Evolutionary conservation across 1,284 basidiomycete genomes (phyloP), one percentile per base, ranked within the genome.

Genomic region (Boletus mariae): DNA sequence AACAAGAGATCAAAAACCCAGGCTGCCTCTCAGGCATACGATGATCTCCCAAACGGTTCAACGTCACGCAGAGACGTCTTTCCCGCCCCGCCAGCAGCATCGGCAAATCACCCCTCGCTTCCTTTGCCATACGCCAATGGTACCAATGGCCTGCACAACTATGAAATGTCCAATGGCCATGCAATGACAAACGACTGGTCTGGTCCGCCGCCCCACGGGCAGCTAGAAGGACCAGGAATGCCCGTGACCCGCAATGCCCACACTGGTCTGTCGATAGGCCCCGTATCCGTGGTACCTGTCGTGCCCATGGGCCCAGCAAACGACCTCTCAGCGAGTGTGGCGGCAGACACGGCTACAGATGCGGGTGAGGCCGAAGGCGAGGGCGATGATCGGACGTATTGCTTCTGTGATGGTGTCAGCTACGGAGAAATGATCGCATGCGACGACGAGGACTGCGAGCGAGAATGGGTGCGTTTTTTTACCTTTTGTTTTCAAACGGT

Each of bases 351-450:
- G 5, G 59, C 61, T 2, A 71, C 73, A 0, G 73, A 74, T 42
- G 74, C 62, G 5, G 75, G 70, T 4, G 64, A 72, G 25, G 73
- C 67, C 1, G 77, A 80, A 20, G 82, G 74, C 13, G 82, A 82
- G 48, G 84, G 76, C 20, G 90, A 92, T 59, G 80, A 82, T 53
- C 83, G 78, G 60, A 79, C 81, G 20, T 99, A 98, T 71, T 99
- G 95, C 71, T 83, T 88, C 74, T 98, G 95, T 70, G 80, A 92
- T 58, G 80, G 87, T 25, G 80, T 87, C 52, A 93, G 91, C 66
- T 95, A 89, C 64, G 94, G 95, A 29, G 91, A 96, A 73, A 99
- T 99, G 96, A 94, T 99, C 63, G 96, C 86, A 3, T 99, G 96
- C 69, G 96, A 99, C 71, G 90, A 89, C 61, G 76, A 80, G n/a